Evolutionary conservation across 2,329 filamentous ascomycete species (phyloP), one percentile per base, ranked within the genome.

Genomic region (Penicillium sp.): DNA sequence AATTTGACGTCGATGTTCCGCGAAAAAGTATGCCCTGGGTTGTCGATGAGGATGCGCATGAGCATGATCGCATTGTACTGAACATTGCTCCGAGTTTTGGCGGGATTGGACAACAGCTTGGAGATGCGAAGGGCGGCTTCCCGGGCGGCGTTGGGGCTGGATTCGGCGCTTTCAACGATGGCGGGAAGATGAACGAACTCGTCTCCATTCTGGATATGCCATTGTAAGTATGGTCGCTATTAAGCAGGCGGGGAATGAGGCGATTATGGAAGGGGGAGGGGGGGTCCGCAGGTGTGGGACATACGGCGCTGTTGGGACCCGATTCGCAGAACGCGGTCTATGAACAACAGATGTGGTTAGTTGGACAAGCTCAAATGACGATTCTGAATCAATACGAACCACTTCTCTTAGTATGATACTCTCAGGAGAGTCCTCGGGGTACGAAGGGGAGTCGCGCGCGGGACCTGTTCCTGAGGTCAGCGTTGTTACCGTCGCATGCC

Each of bases 61-160:
- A 98, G 79, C 93, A 97, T 97, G 63, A 97, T 83, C 55, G 88
- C 85, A 72, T 97, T 96, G 77, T 96, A 97, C 69, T 97, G 91
- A 59, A 84, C 82, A 61, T 86, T 82, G 10, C 87, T 81, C 39
- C 75, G 71, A 31, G 65, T 65, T 56, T 71, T 76, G 69, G 87
- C 82, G 40, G 90, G 85, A 58, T 83, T 84, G 60, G 81, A 78
- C 52, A 98, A 75, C 67, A 84, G 91, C 68, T 88, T 90, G 65
- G 88, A 85, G 64, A 97, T 88, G 57, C 85, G 76, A 57, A 80
- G 75, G 44, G 89, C 88, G 59, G 87, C 88, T 62, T 90, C 86
- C 56, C 84, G 82, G 22, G 91, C 90, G 6, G 93, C 93, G 41
- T 77, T 75, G 8, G 93, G 91, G 42, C 88, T 95, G 24, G 90